Percentiles rank a stretch among this genome's conserved stretches.
These are phyloP conservation scores for Serendipita sp. DNA, from an alignment of 768 basidiomycete genomes.

Conservation along the genomic window DNA sequence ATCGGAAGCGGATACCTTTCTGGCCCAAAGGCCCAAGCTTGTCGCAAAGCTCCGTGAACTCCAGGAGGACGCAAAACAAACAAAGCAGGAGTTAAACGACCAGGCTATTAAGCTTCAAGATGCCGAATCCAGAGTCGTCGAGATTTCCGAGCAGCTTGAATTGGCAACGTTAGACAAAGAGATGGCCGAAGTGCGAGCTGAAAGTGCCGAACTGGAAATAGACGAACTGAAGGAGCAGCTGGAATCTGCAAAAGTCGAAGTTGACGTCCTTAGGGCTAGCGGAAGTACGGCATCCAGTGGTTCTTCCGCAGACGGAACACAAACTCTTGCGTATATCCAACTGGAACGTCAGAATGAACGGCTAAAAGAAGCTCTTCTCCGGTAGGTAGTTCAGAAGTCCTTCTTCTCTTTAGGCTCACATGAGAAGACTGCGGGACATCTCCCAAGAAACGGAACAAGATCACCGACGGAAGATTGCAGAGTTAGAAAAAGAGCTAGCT, in stretches of 20 bases:
- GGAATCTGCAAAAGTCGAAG: constrained; percentile 68
- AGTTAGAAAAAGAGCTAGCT: constrained; percentile 80
- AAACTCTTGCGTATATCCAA: constrained; percentile 39
- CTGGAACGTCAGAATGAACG: constrained; percentile 95
- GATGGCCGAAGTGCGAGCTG: constrained; percentile 85
- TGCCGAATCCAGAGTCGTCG: constrained; percentile 51
- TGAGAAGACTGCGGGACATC: constrained; percentile 63
- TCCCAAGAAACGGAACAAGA: constrained; percentile 79
- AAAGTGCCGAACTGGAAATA: constrained; percentile 58
- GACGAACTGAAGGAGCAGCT: constrained; percentile 65
- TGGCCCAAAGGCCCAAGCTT: constrained; percentile 73
- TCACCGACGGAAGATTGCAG: constrained; percentile 57
- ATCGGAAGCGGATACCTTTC: constrained; percentile 68
- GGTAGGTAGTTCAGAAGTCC: constrained; percentile 26
- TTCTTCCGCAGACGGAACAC: constrained; percentile 16
- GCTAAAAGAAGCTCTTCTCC: constrained; percentile 82
- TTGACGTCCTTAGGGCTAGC: constrained; percentile 48
- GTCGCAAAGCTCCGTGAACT: constrained; percentile 73
- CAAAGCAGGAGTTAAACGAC: constrained; percentile 64
- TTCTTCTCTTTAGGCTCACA: not conserved
- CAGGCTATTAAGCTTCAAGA: constrained; percentile 50
- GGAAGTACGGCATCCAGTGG: constrained; percentile 24
- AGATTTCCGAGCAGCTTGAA: constrained; percentile 80
- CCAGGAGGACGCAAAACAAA: constrained; percentile 61
- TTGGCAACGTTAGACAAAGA: constrained; percentile 94